Evolutionary conservation across 1,284 basidiomycete species (phyloP).

Genomic region (Taiwanofungus camphoratus): DNA sequence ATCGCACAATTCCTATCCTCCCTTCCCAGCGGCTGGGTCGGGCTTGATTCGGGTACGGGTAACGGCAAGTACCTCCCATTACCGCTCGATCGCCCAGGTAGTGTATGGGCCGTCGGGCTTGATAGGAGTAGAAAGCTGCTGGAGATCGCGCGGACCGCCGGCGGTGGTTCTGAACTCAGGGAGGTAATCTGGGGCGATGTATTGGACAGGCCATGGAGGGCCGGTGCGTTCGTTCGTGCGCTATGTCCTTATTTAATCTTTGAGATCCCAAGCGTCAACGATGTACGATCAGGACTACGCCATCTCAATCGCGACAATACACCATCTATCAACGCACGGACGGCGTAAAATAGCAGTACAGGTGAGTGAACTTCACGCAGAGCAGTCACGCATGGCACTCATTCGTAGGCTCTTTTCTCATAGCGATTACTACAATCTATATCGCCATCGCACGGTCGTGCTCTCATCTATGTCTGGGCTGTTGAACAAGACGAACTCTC

Average conservation of each 20-base stretch:
- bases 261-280: neutral
- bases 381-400: too few species aligned
- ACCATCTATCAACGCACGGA: slow-evolving; percentile 80
- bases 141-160: slow-evolving; percentile 62
- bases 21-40: slow-evolving; percentile 75
- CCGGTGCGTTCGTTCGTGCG: slow-evolving; percentile 68
- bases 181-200: slow-evolving; percentile 80
- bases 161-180: slow-evolving; percentile 41
- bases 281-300: slow-evolving; percentile 86
- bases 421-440: slow-evolving; percentile 66
- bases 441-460: slow-evolving; percentile 60
- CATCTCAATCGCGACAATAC: slow-evolving; percentile 93
- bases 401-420: too few species aligned
- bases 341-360: slow-evolving; percentile 70
- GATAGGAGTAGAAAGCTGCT: slow-evolving; percentile 79
- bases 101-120: slow-evolving; percentile 72
- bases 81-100: slow-evolving; percentile 48
- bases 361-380: too few species aligned
- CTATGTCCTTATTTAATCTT: neutral
- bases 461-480: slow-evolving; percentile 98
- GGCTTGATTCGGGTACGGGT: slow-evolving; percentile 93
- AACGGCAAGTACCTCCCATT: slow-evolving; percentile 95
- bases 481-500: slow-evolving; percentile 86
- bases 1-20: slow-evolving; percentile 76
- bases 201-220: slow-evolving; percentile 64